phyloP scores from a whole-genome alignment of 2,329 filamentous ascomycete genomes.

The Apiospora arundinis region DNA sequence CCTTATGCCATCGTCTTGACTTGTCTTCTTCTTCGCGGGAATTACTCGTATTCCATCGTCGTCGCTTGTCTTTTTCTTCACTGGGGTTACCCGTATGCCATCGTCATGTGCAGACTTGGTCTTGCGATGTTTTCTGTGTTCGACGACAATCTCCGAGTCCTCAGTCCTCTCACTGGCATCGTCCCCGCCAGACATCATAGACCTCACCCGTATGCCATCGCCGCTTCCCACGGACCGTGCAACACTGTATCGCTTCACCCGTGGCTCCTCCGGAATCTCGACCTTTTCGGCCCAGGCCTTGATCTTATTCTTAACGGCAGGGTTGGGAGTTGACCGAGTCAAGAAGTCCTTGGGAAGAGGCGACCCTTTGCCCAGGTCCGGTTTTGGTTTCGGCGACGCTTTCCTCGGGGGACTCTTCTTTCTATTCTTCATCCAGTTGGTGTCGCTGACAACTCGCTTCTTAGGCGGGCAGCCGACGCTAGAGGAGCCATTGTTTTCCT shows the following conservation, averaged over 20 bases:
- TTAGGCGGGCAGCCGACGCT: slow-evolving; percentile 71
- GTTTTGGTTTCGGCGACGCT: slow-evolving; percentile 44
- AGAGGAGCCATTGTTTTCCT: slow-evolving; percentile 44
- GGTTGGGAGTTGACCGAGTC: slow-evolving; percentile 58
- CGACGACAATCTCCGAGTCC: slow-evolving; percentile 31
- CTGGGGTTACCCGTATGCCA: slow-evolving; percentile 52
- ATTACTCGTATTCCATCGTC: slow-evolving; percentile 28
- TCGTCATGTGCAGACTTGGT: slow-evolving; percentile 39
- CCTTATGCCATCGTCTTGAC: slow-evolving; percentile 39
- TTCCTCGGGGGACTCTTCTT: slow-evolving; percentile 55
- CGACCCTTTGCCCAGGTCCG: slow-evolving; percentile 42
- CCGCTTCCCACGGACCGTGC: slow-evolving; percentile 46
- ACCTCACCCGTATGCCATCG: slow-evolving; percentile 13
- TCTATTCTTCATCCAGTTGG: slow-evolving; percentile 78
- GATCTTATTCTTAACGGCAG: slow-evolving; percentile 64
- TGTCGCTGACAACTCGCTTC: slow-evolving; percentile 92
- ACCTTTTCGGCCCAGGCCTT: slow-evolving; percentile 66
- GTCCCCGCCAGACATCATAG: slow-evolving; percentile 24
- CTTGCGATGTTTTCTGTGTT: slow-evolving; percentile 29
- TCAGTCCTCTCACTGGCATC: slow-evolving; percentile 31
- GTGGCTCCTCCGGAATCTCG: slow-evolving; percentile 52
- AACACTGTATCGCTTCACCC: slow-evolving; percentile 44
- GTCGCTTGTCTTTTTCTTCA: slow-evolving; percentile 37
- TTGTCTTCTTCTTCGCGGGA: slow-evolving; percentile 27
- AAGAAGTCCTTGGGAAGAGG: slow-evolving; percentile 66